phyloP scores from a whole-genome alignment of 1,284 basidiomycete genomes.

The Omphalotus olearius region DNA sequence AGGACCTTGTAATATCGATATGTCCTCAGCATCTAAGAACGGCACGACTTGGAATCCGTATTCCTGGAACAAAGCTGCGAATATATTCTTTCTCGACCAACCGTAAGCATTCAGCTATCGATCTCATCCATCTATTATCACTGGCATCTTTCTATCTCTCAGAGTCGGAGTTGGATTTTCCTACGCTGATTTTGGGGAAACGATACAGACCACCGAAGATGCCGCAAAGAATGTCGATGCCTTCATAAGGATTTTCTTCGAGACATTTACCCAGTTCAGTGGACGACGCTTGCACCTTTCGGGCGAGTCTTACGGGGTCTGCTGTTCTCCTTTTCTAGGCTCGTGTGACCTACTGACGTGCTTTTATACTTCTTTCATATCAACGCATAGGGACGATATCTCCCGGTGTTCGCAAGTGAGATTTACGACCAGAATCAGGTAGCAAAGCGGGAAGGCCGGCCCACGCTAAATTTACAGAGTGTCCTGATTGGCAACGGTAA shows the following conservation, averaged over 20 bases:
- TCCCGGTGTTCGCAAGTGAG: slow-evolving; percentile 78
- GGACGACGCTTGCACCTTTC: slow-evolving; percentile 64
- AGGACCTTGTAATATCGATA: slow-evolving; percentile 59
- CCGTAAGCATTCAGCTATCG: slow-evolving; percentile 40
- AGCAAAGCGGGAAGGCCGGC: slow-evolving; percentile 48
- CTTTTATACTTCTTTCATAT: not conserved
- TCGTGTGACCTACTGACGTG: not conserved
- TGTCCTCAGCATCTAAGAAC: slow-evolving; percentile 40
- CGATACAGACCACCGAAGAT: slow-evolving; percentile 60
- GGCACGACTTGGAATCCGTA: slow-evolving; percentile 60
- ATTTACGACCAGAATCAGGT: slow-evolving; percentile 71
- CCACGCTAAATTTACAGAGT: slow-evolving; percentile 65
- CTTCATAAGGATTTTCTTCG: slow-evolving; percentile 73
- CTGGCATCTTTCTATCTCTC: not conserved
- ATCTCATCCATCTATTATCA: not conserved
- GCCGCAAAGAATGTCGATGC: slow-evolving; percentile 70
- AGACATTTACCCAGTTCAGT: slow-evolving; percentile 65
- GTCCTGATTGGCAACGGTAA: slow-evolving; percentile 63
- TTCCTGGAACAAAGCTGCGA: slow-evolving; percentile 66
- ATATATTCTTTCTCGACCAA: slow-evolving; percentile 72
- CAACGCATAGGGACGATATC: slow-evolving; percentile 58
- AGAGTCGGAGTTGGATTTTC: slow-evolving; percentile 45
- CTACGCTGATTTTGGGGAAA: slow-evolving; percentile 50
- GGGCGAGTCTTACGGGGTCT: slow-evolving; percentile 66
- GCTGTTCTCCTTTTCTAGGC: slow-evolving; percentile 15